These are phyloP conservation scores for Pisolithus tinctorius DNA, from an alignment of 768 basidiomycete species.

Conservation along the genomic window DNA sequence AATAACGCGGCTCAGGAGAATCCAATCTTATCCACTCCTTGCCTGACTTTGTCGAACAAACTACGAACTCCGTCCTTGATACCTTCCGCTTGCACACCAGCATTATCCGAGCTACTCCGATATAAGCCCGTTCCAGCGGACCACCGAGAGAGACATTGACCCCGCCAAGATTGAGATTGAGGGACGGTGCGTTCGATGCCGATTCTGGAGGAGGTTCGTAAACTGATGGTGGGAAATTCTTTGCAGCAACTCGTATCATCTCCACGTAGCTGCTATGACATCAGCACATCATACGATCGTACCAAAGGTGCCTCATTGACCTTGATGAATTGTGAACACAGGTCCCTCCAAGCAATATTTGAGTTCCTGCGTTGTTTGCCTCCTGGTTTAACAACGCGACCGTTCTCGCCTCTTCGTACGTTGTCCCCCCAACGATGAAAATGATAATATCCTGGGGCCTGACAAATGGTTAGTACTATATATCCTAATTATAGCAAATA, in stretches of 20 bases:
- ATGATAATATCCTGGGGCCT: slow-evolving; percentile 96
- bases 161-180: slow-evolving; percentile 88
- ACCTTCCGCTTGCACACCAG: slow-evolving; percentile 78
- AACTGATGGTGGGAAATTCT: slow-evolving; percentile 53
- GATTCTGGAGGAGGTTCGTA: slow-evolving; percentile 76
- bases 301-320: slow-evolving; percentile 36
- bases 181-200: slow-evolving; percentile 61
- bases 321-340: slow-evolving; percentile 92
- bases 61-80: slow-evolving; percentile 84
- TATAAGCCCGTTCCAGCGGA: slow-evolving; percentile 74
- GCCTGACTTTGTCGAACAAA: slow-evolving; percentile 83
- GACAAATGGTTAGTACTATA: slow-evolving; percentile 2
- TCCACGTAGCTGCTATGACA: slow-evolving; percentile 63
- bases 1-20: slow-evolving; percentile 10
- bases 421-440: slow-evolving; percentile 94
- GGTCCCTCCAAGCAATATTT: slow-evolving; percentile 88
- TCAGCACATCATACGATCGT: neutral
- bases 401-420: slow-evolving; percentile 89
- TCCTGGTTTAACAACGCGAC: slow-evolving; percentile 87
- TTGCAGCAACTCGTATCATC: slow-evolving; percentile 75
- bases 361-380: slow-evolving; percentile 52
- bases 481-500: neutral
- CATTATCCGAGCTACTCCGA: slow-evolving; percentile 66
- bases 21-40: slow-evolving; percentile 66
- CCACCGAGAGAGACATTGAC: slow-evolving; percentile 95